Conservation (phyloP, 1,284 basidiomycete species). For the Austropuccinia psidii region DNA sequence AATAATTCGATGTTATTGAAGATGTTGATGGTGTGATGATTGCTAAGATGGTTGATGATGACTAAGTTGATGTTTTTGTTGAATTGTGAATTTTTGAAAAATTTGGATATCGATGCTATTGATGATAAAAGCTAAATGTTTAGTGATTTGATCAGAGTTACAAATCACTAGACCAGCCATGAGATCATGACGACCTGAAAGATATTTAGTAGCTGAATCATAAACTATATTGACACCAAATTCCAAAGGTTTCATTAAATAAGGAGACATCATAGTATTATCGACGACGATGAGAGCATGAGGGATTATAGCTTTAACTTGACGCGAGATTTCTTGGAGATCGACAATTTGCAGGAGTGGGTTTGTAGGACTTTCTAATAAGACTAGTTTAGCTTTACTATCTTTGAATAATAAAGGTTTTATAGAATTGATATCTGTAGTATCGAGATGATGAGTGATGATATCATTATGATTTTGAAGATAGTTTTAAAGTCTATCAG, state of each 20-base stretch:
- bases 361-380: slow-evolving; percentile 96
- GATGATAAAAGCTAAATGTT: slow-evolving; percentile 83
- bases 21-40: no score
- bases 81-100: no score
- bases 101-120: slow-evolving; percentile 99
- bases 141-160: slow-evolving; percentile 79
- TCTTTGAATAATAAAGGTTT: slow-evolving; percentile 61
- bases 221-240: slow-evolving; percentile 95
- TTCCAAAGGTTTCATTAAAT: slow-evolving; percentile 89
- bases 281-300: slow-evolving; percentile 84
- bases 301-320: slow-evolving; percentile 69
- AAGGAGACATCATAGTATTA: slow-evolving; percentile 99
- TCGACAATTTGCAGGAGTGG: slow-evolving; percentile 94
- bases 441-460: slow-evolving; percentile 87
- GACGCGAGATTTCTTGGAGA: slow-evolving; percentile 66
- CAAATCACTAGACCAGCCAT: slow-evolving; percentile 95
- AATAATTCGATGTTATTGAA: no score
- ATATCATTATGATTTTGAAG: slow-evolving; percentile 80
- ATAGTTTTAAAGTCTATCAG: slow-evolving; percentile 81
- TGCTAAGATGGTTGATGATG: no score
- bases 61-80: no score
- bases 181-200: slow-evolving; percentile 95
- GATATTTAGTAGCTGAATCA: slow-evolving; percentile 95
- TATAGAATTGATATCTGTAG: slow-evolving; percentile 64
- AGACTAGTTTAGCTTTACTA: slow-evolving; percentile 70